Base-by-base conservation (phyloP, 257 asterid genomes). In the Nicotiana paniculata region DNA sequence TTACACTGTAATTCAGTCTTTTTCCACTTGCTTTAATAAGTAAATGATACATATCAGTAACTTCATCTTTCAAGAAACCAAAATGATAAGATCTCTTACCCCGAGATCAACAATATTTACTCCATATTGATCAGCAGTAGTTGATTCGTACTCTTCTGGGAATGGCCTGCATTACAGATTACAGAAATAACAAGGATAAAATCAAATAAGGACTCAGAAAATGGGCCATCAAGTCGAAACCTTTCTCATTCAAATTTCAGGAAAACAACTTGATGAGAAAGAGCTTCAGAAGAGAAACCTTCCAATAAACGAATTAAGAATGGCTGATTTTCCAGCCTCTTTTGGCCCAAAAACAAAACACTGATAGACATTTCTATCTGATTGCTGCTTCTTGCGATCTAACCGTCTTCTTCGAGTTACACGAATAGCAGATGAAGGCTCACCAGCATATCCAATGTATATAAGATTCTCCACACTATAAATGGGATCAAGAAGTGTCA, bases 311-410 rank as follows among this genome's bases (percentile, higher is more conserved):
- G 97, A 88, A 91, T 90, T 90, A 79, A 96, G 85, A 66, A 96
- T 82, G 80, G 98, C 92, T 83, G 97, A 88, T 88, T 96, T 96
- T 72, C 99, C 99, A 77, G 97, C 90, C 84, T 88, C 93, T 84
- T 92, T 93, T 32, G 99, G 97, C 83, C 97, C 98, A 90, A 96
- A 94, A 79, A 96, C 98, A 89, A 89, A 94, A 85, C 98, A 96
- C 68, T 94, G 97, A 87, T 89, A 91, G 77, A 94, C 95, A 83
- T 87, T 93, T 88, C 96, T 88, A 64, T 93, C 97, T 7, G 97
- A 89, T 72, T 89, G 95, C 83, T 94, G 94, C 95, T 90, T 96
- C 90, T 93, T 94, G 81, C 97, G 97, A 91, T 96, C 97, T 55
- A 91, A n/a, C 54, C 93, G 93, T 84, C 97, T 94, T 90, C 98